Evolutionary conservation across 73 alveolate genomes (phyloP), one percentile per base, ranked within the genome.

Genomic region (Paramecium bursaria): DNA sequence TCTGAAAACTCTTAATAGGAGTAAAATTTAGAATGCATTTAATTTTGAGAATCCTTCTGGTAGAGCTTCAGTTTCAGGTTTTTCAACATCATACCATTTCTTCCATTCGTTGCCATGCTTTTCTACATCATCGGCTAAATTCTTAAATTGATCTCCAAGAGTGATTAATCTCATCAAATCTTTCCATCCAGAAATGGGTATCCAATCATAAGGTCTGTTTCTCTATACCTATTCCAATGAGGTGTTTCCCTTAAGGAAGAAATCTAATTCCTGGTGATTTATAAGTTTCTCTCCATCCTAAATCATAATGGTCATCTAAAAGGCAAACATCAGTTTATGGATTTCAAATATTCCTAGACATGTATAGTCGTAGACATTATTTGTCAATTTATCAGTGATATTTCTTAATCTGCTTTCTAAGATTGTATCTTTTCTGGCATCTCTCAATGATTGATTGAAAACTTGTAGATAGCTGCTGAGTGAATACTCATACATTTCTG

Each of bases 291-390:
- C 99, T 15, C 96, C 98, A 51, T 98, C 99, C 97, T 97, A 85
- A 80, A 98, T 98, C 99, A 98, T 98, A 14, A 98, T 93, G 17
- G 99, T 95, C 99, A 98, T 98, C 88, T 98, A 97, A 98, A 98
- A 98, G 46, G 99, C 93, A 96, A 97, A 98, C 98, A 97, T 95
- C 82, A 98, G 94, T 87, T 97, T 98, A 88, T 98, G 99, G 82
- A 90, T 94, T 49, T 98, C 99, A 91, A 98, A 98, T 50, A 98
- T 97, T 30, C 99, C 99, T 27, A 85, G 88, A 89, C 99, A 95
- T 3, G 98, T 96, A 95, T 96, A 98, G 85, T 98, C 99, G 77
- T 98, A 98, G 52, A 98, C 98, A 80, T 94, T 88, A 75, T 92
- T 91, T 0, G 99, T 98, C 74, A 98, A 88, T 90, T 96, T 97